A percentile compares a stretch with the other conserved stretches of the same genome.
Conservation (phyloP, 345 rosid species). For the Boechera retrofracta region DNA sequence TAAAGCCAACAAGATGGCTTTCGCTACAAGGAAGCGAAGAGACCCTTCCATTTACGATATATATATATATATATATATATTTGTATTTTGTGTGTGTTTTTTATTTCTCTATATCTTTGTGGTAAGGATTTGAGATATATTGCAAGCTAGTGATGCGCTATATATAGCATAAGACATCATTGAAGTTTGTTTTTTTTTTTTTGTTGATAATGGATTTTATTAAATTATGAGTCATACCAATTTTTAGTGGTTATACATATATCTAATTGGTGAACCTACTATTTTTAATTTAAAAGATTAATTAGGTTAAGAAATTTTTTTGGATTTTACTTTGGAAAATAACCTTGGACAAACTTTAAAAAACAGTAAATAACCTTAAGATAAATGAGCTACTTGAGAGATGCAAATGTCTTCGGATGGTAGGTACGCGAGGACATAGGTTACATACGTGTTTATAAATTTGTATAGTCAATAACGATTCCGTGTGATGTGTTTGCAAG, state of each 20-base stretch:
- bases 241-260: conserved; percentile 20
- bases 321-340: neutral
- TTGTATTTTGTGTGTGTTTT: neutral
- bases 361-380: too few species aligned
- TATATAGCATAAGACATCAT: conserved; percentile 27
- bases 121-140: conserved; percentile 15
- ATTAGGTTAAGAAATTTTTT: neutral
- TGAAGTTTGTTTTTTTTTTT: neutral
- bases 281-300: neutral
- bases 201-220: conserved; percentile 18
- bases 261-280: conserved; percentile 18
- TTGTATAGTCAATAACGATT: neutral
- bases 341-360: neutral
- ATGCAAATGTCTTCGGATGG: conserved; percentile 17
- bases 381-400: neutral
- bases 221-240: neutral
- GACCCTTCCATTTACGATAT: conserved; percentile 22
- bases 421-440: neutral
- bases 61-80: neutral
- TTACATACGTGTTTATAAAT: neutral
- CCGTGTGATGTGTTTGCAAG: neutral
- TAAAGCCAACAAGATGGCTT: conserved; percentile 42
- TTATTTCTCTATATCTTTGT: neutral
- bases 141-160: conserved; percentile 17
- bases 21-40: conserved; percentile 27